Evolutionary conservation across 2,329 filamentous ascomycete genomes (phyloP).

Genomic region (Tolypocladium sp.): DNA sequence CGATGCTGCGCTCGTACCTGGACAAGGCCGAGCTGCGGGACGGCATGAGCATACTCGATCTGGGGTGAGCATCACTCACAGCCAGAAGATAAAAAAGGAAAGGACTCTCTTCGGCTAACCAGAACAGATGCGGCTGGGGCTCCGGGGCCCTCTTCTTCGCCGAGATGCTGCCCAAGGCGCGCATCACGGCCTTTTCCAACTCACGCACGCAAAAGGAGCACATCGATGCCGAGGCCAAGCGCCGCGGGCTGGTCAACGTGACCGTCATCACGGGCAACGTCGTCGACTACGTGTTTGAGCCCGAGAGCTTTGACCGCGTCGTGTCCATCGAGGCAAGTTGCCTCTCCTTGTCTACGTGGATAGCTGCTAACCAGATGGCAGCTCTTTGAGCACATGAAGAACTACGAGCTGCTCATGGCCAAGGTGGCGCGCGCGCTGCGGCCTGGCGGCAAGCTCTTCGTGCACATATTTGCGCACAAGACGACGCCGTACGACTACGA

Average conservation of each 20-base stretch:
- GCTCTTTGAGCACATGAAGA: conserved; percentile 72
- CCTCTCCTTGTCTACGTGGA: background rate
- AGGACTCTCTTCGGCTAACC: background rate
- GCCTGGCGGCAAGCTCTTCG: conserved; percentile 56
- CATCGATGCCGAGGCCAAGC: conserved; percentile 49
- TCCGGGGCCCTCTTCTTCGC: conserved; percentile 57
- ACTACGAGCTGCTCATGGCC: conserved; percentile 57
- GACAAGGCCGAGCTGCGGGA: conserved; percentile 49
- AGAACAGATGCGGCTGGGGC: conserved; percentile 56
- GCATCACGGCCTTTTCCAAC: conserved; percentile 61
- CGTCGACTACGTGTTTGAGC: conserved; percentile 54
- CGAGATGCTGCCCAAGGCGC: conserved; percentile 50
- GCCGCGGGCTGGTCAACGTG: conserved; percentile 50
- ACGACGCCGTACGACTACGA: conserved; percentile 62
- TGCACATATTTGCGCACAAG: conserved; percentile 59
- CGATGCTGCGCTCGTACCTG: conserved; percentile 56
- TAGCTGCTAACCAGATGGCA: conserved; percentile 15
- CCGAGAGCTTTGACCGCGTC: conserved; percentile 51
- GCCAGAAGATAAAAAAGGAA: background rate
- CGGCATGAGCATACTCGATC: conserved; percentile 53
- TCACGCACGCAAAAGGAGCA: conserved; percentile 59
- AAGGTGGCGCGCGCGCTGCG: conserved; percentile 53
- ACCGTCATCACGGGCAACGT: conserved; percentile 58
- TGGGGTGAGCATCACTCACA: conserved; percentile 22
- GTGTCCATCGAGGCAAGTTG: conserved; percentile 47